Evolutionary conservation across 345 rosid species (phyloP).

Genomic region (Lepidium aucheri): DNA sequence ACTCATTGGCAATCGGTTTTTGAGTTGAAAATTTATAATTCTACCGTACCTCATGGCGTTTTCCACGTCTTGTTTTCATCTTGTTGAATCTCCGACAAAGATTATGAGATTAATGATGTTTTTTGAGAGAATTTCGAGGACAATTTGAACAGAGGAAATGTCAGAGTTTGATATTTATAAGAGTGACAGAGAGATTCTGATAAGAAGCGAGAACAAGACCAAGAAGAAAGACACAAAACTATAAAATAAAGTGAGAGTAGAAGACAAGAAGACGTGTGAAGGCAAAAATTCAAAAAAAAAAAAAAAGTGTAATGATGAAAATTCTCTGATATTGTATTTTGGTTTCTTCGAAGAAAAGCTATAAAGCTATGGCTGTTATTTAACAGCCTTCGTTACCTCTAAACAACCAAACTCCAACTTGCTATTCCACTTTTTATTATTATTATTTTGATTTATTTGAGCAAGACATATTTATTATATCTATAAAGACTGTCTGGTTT

Average conservation of each 20-base stretch:
- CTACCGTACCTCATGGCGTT: constrained; percentile 72
- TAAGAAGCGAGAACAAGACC: constrained; percentile 14
- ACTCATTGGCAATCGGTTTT: too few relatives aligned
- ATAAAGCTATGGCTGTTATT: constrained; percentile 38
- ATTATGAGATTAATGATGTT: neutral
- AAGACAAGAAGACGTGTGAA: constrained; percentile 32
- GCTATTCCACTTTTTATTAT: constrained; percentile 25
- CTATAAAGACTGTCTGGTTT: constrained; percentile 9
- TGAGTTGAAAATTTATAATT: too few relatives aligned
- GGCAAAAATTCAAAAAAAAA: neutral
- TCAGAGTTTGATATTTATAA: constrained; percentile 34
- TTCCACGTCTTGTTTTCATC: constrained; percentile 56
- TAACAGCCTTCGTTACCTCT: constrained; percentile 15
- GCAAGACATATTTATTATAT: constrained; percentile 14
- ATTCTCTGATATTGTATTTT: constrained; percentile 26
- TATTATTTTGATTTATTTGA: constrained; percentile 12
- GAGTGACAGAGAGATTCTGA: neutral
- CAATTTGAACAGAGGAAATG: constrained; percentile 21
- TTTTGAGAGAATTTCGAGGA: constrained; percentile 7
- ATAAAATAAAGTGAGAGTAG: neutral
- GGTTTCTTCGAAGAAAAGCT: constrained; percentile 33
- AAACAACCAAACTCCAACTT: constrained; percentile 55
- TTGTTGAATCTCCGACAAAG: constrained; percentile 10
- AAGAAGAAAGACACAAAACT: constrained; percentile 12
- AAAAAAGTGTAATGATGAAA: constrained; percentile 19